phyloP scores from a whole-genome alignment of 306 rosid genomes.

The Medicago lupulina region DNA sequence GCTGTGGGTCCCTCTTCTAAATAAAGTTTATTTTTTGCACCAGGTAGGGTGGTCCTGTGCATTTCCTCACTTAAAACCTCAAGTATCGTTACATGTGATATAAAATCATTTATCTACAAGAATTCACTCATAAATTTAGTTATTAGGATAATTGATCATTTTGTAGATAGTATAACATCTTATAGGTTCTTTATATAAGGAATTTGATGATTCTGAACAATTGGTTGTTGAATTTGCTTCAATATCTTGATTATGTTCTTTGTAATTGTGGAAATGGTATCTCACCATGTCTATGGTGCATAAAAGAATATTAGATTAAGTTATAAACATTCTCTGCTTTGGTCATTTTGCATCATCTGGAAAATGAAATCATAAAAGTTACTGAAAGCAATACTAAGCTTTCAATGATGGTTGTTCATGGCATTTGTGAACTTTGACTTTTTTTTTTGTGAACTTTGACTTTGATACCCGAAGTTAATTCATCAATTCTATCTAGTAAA shows the following conservation, averaged over 20 bases:
- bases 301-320: not conserved
- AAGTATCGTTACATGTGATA: not conserved
- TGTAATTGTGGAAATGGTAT: slow-evolving; percentile 1
- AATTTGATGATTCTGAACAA: slow-evolving; percentile 18
- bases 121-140: not conserved
- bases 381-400: not conserved
- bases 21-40: not conserved
- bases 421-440: not conserved
- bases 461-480: not conserved
- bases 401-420: not conserved
- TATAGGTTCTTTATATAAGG: not conserved
- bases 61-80: not conserved
- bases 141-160: not conserved
- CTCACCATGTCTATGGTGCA: not conserved
- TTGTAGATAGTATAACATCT: not conserved
- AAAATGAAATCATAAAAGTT: slow-evolving; percentile 1
- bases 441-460: not conserved
- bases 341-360: not conserved
- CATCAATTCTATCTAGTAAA: not conserved
- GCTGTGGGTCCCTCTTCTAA: not conserved
- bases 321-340: slow-evolving; percentile 2
- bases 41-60: not conserved
- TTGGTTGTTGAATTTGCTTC: slow-evolving; percentile 18
- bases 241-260: slow-evolving; percentile 4
- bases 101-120: slow-evolving; percentile 13